Evolutionary conservation across 768 basidiomycete genomes (phyloP), one percentile per base, ranked within the genome.

Genomic region (Dioszegia crocea): DNA sequence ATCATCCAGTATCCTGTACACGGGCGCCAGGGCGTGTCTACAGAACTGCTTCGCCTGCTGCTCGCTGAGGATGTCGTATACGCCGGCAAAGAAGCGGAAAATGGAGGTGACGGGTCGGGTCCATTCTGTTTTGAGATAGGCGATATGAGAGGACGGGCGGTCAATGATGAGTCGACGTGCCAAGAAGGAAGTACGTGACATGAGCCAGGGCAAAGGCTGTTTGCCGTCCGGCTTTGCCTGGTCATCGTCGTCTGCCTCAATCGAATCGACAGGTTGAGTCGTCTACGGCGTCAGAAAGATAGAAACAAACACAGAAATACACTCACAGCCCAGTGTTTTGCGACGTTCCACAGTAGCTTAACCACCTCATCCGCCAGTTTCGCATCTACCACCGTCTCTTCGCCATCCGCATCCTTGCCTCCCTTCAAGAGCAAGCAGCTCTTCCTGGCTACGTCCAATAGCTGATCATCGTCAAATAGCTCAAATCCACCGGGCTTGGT

Each of bases 21-120:
- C 78, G 0, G 96, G 94, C 2, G 86, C 85, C 9, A 97, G 79
- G 26, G 97, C 86, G 70, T 96, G 91, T 2, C 86, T 82, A 29
- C 94, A 80, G 78, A 87, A 94, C 24, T 77, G 79, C 64, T 88
- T 84, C 0, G 90, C 79, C 17, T 80, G 77, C 0, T 71, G 60
- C 0, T 80, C 72, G 0, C 86, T 83, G 81, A 98, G 84, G 67
- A 83, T 78, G 1, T 87, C 84, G 2, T 84, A 78, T 85, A 96
- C 91, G 0, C 91, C 93, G 0, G 92, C 96, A 67, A 98, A 96
- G 87, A 91, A 96, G 16, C 89, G 86, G 44, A 99, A 75, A 40
- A 87, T 83, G 0, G 90, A 84, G 1, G 87, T 76, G 0, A 91
- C 88, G 58, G 91, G 88, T 27, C 87, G 83, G 3, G 84, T 80